phyloP scores from a whole-genome alignment of 2,329 filamentous ascomycete species.

The Ascochyta rabiei region DNA sequence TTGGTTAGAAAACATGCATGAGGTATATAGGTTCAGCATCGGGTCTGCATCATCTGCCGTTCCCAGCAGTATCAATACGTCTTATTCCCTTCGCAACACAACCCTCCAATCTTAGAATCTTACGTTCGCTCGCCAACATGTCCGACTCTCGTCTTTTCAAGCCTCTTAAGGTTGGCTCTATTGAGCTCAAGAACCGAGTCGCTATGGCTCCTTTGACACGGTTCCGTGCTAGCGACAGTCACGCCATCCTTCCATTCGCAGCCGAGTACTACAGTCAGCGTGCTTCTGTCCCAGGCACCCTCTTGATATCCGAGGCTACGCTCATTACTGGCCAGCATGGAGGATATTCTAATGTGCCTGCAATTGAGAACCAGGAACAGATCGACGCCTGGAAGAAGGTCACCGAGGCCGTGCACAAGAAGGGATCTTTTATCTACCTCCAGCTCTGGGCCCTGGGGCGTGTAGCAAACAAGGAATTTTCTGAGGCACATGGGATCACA shows the following conservation, averaged over 20 bases:
- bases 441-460: constrained; percentile 70
- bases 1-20: constrained; percentile 17
- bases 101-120: background rate
- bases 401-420: constrained; percentile 67
- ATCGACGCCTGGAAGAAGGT: constrained; percentile 65
- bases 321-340: constrained; percentile 56
- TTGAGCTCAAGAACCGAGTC: constrained; percentile 43
- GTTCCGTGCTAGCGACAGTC: constrained; percentile 54
- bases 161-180: constrained; percentile 43
- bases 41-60: background rate
- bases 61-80: background rate
- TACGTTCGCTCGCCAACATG: constrained; percentile 21
- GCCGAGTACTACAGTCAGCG: constrained; percentile 63
- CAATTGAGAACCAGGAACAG: constrained; percentile 58
- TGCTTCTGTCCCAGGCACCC: constrained; percentile 58
- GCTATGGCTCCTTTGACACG: constrained; percentile 48
- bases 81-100: background rate
- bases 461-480: constrained; percentile 51
- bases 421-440: constrained; percentile 64
- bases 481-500: constrained; percentile 45
- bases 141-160: constrained; percentile 41
- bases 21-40: constrained; percentile 14
- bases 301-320: constrained; percentile 65
- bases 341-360: constrained; percentile 60
- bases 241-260: constrained; percentile 52